These are phyloP conservation scores for Termitomyces heimii DNA, from an alignment of 768 basidiomycete species.

Conservation along the genomic window DNA sequence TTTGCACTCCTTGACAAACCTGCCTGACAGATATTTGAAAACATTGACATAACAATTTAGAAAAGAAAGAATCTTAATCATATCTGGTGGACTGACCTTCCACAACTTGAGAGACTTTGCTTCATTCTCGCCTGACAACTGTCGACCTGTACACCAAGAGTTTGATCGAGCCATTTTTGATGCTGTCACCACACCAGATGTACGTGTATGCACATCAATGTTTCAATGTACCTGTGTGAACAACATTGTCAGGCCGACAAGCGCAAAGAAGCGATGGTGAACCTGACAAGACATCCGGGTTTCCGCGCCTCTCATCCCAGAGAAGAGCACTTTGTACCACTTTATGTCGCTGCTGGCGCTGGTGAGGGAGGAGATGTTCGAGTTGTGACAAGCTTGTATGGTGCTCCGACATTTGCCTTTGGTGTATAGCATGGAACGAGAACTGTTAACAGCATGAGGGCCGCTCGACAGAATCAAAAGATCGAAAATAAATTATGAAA, in stretches of 20 bases:
- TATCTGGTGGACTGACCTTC: slow-evolving; percentile 65
- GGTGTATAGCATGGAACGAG: slow-evolving; percentile 30
- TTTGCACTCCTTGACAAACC: slow-evolving; percentile 18
- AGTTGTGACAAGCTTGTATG: slow-evolving; percentile 48
- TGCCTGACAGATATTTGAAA: background rate
- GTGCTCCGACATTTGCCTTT: slow-evolving; percentile 62
- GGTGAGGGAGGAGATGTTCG: slow-evolving; percentile 48
- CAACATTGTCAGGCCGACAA: slow-evolving; percentile 32
- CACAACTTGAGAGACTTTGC: slow-evolving; percentile 59
- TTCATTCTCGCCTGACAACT: slow-evolving; percentile 44
- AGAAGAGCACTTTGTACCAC: slow-evolving; percentile 76
- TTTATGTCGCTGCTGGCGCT: slow-evolving; percentile 74
- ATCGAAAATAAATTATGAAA: background rate
- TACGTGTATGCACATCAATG: slow-evolving; percentile 14
- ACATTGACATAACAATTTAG: slow-evolving; percentile 26
- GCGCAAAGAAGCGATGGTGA: slow-evolving; percentile 50
- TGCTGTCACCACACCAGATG: slow-evolving; percentile 45
- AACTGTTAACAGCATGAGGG: background rate
- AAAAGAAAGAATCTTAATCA: slow-evolving; percentile 57
- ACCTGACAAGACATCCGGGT: slow-evolving; percentile 48
- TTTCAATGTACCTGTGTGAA: background rate
- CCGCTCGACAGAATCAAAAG: background rate
- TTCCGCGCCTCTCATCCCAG: slow-evolving; percentile 70
- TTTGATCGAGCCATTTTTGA: slow-evolving; percentile 57
- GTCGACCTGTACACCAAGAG: slow-evolving; percentile 39